phyloP scores from a whole-genome alignment of 2,329 filamentous ascomycete species.

The Pseudocercospora crystallina region DNA sequence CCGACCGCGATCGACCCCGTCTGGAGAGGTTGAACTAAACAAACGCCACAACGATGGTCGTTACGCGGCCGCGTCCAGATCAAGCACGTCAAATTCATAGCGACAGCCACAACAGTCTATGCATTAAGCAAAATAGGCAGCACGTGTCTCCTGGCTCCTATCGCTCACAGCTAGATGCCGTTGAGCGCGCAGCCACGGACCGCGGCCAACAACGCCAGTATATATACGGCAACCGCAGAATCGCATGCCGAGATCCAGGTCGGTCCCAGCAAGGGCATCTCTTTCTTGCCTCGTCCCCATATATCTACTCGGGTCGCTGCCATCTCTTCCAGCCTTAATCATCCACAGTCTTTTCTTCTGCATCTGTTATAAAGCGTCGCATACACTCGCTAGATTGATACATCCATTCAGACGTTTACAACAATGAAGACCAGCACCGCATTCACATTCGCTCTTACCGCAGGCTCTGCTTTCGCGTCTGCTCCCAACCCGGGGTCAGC shows the following conservation, averaged over 20 bases:
- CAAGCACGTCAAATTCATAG: not conserved
- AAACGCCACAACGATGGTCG: constrained; percentile 3
- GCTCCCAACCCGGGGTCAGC: constrained; percentile 16
- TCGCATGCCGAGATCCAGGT: constrained; percentile 3
- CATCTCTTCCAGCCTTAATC: constrained; percentile 2
- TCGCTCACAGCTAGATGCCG: constrained; percentile 2
- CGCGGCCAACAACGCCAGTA: not conserved
- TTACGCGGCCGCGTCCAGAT: constrained; percentile 5
- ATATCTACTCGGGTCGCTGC: constrained; percentile 6
- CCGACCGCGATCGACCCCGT: no score
- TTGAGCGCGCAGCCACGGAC: constrained; percentile 9
- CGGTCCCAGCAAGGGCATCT: not conserved
- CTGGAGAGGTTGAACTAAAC: not conserved
- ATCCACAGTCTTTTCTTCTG: not conserved
- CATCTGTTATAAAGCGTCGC: not conserved
- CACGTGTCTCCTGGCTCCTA: constrained; percentile 9
- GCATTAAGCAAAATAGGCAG: constrained; percentile 11
- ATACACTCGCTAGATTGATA: constrained; percentile 3
- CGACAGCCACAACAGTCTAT: constrained; percentile 11
- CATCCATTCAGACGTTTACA: not conserved
- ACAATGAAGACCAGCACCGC: constrained; percentile 18
- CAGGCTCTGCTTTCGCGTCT: constrained; percentile 14
- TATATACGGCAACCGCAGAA: constrained; percentile 1
- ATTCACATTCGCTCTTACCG: constrained; percentile 15
- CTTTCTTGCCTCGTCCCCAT: not conserved